These are phyloP conservation scores for Dryas drummondii DNA, from an alignment of 306 rosid species.

Conservation along the genomic window DNA sequence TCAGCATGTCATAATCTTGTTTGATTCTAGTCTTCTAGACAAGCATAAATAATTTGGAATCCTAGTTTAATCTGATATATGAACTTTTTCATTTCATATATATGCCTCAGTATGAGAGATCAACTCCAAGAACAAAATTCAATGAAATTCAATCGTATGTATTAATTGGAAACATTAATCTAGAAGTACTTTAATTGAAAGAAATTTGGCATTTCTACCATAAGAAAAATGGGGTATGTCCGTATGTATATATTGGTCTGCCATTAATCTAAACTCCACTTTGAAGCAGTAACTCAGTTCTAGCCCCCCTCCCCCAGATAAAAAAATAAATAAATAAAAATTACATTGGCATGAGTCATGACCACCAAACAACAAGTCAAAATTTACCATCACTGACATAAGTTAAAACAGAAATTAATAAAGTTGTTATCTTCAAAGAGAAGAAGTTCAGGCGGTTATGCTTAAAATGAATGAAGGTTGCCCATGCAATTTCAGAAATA, in stretches of 20 bases:
- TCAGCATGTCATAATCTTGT: neutral
- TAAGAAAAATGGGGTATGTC: neutral
- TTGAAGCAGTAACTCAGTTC: neutral
- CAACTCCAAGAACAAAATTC: neutral
- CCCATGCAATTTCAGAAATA: slow-evolving; percentile 3
- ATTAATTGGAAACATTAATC: neutral
- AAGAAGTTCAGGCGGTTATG: neutral
- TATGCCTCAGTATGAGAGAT: neutral
- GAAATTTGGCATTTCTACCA: neutral
- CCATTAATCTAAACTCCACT: neutral
- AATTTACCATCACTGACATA: neutral
- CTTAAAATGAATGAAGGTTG: neutral
- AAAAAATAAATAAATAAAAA: neutral
- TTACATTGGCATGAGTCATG: neutral
- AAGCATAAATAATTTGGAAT: too few relatives aligned
- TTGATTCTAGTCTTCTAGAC: neutral
- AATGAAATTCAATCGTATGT: neutral
- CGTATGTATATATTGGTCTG: neutral
- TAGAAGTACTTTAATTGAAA: neutral
- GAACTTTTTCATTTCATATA: neutral
- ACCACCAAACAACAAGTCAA: neutral
- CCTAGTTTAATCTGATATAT: neutral
- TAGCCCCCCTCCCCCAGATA: too few relatives aligned
- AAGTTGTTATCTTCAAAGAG: neutral
- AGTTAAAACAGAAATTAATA: neutral